phyloP scores from a whole-genome alignment of 225 moss, liverwort and hornwort species.

The Bryum argenteum region DNA sequence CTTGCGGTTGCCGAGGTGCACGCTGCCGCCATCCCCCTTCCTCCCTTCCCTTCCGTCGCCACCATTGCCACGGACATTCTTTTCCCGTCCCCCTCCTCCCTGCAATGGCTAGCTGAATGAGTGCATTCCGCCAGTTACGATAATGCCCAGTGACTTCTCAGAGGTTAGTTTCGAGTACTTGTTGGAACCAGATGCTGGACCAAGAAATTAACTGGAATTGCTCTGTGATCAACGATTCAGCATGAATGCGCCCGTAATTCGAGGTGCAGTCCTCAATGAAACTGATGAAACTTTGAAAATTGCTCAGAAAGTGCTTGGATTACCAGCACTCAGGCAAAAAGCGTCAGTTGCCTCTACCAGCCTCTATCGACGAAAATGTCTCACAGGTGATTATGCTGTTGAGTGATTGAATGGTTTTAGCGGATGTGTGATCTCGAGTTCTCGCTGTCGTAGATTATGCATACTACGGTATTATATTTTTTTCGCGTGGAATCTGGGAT shows the following conservation, averaged over 20 bases:
- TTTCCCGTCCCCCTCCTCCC: too few relatives aligned
- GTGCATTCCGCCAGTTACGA: too few relatives aligned
- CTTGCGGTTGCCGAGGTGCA: too few relatives aligned
- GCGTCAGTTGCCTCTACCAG: constrained; percentile 68
- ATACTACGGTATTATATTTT: neutral
- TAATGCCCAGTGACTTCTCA: too few relatives aligned
- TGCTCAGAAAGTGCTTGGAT: constrained; percentile 58
- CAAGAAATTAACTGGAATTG: too few relatives aligned
- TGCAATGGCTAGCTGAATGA: too few relatives aligned
- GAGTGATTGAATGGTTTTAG: neutral
- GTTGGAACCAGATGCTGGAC: neutral
- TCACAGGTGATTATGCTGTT: constrained; percentile 52
- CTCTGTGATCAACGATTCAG: too few relatives aligned
- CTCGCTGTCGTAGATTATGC: neutral
- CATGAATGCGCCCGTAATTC: too few relatives aligned
- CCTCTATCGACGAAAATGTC: constrained; percentile 64
- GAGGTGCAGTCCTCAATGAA: too few relatives aligned
- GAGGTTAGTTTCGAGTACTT: neutral
- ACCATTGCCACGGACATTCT: too few relatives aligned
- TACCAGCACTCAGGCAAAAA: constrained; percentile 68
- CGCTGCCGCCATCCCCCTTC: too few relatives aligned
- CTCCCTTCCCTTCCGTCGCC: too few relatives aligned
- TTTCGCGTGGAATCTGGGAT: neutral
- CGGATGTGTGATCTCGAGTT: neutral
- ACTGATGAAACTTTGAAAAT: neutral